These are phyloP conservation scores for Fragaria ananassa DNA, from an alignment of 306 rosid genomes.

Conservation along the genomic window DNA sequence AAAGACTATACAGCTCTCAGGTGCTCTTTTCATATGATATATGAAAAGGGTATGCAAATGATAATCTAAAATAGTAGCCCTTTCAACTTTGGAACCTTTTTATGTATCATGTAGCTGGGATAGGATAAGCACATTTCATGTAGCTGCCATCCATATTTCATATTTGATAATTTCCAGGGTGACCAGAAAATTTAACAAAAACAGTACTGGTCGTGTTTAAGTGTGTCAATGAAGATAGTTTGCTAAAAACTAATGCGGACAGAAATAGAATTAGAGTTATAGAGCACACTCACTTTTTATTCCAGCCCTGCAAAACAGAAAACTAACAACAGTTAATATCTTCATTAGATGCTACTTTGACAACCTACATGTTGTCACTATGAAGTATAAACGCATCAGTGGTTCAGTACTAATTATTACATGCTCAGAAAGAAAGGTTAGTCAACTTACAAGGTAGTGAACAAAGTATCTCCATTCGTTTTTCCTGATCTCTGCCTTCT, in stretches of 20 bases:
- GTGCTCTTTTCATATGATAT: background rate
- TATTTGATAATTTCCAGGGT: background rate
- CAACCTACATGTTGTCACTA: background rate
- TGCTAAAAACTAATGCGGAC: slow-evolving; percentile 23
- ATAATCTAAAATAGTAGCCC: background rate
- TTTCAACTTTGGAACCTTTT: background rate
- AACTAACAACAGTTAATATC: slow-evolving; percentile 13
- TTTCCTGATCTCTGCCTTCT: slow-evolving; percentile 74
- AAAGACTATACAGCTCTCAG: slow-evolving; percentile 11
- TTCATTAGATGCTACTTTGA: slow-evolving; percentile 8
- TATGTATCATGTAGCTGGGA: background rate
- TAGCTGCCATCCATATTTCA: background rate
- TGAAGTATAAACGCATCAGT: background rate
- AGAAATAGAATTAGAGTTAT: slow-evolving; percentile 2
- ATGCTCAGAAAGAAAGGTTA: background rate
- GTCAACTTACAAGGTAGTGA: slow-evolving; percentile 87
- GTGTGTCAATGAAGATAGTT: slow-evolving; percentile 3
- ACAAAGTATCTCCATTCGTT: slow-evolving; percentile 91
- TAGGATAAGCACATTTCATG: background rate
- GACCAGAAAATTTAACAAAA: too few relatives aligned
- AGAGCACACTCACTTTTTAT: slow-evolving; percentile 78
- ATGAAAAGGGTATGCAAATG: background rate
- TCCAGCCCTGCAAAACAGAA: slow-evolving; percentile 95
- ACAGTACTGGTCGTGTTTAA: background rate
- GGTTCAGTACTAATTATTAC: background rate